Evolutionary conservation across 2,329 filamentous ascomycete genomes (phyloP).

Genomic region (Ascochyta clinopodiicola): DNA sequence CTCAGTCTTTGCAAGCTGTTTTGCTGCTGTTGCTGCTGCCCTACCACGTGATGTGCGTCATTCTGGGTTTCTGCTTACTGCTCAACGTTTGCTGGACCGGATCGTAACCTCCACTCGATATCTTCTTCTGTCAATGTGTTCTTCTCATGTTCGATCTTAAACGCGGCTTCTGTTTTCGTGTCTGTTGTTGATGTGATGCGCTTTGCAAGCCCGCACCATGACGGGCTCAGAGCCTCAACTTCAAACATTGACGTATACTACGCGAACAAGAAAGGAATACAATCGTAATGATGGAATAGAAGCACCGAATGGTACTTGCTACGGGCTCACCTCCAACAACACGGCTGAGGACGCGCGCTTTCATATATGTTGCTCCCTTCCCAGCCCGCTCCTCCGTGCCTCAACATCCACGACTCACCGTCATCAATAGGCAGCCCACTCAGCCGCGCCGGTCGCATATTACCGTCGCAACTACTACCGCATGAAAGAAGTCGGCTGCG

Average conservation of each 20-base stretch:
- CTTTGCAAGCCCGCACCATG: no score
- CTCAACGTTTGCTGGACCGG: no score
- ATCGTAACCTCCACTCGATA: no score
- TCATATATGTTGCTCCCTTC: conserved; percentile 14
- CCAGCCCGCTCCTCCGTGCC: conserved; percentile 13
- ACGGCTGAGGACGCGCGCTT: conserved; percentile 9
- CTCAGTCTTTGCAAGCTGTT: neutral
- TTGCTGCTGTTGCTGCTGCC: neutral
- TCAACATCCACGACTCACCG: conserved; percentile 13
- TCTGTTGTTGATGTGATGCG: no score
- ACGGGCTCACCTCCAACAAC: neutral
- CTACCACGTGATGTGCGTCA: conserved; percentile 4
- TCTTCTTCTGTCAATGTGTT: no score
- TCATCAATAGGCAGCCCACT: conserved; percentile 18
- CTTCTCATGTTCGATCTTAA: no score
- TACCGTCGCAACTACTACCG: conserved; percentile 15
- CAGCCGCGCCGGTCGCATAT: conserved; percentile 17
- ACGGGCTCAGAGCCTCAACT: neutral
- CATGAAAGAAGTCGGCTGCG: conserved; percentile 18
- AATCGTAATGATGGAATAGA: neutral
- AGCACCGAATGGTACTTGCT: neutral
- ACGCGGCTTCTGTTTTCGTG: no score
- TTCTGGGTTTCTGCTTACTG: neutral
- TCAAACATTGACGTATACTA: no score
- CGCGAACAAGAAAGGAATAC: neutral